Evolutionary conservation across 164 flowering plant genomes (phyloP), one percentile per base, ranked within the genome.

Genomic region (Piper longum): DNA sequence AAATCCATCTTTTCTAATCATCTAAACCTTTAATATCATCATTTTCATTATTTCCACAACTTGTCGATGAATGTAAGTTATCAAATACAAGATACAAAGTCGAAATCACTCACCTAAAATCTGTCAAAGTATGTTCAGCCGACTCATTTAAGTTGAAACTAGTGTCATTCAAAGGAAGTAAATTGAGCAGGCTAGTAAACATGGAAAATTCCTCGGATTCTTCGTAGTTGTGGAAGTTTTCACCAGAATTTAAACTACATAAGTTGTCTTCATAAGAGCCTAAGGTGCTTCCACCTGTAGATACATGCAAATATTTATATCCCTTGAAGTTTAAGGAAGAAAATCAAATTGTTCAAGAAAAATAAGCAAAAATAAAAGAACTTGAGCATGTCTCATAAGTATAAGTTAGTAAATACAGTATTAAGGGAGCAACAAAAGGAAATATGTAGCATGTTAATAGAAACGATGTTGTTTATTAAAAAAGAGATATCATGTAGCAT

Each of bases 171-270:
- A 86, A 79, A 64, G 98, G 96, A 67, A 92, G 78, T 48, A 96
- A 89, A 71, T 80, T 88, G 65, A 92, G 89, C 68, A 92, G 62
- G 73, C 79, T 78, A 75, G 89, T 73, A 75, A 92, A 82, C 67
- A 78, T 80, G 40, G 82, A 79, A 80, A 92, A 81, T 59, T 80
- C 82, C 72, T 85, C 95, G 61, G 87, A 81, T 77, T 85, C 83
- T 67, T 77, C 59, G 70, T 91, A 88, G 61, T 84, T 86, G 63
- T 82, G 87, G 65, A 70, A 78, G 59, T 62, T 71, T 62, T 70
- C 87, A 61, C 74, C 77, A 64, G 44, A 41, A 62, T 76, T 9
- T 2, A 48, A 71, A 76, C 90, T 85, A 14, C 76, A 72, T 48
- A 69, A 74, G 57, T 74, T 75, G 69, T 86, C 81, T 60, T 64